These are phyloP conservation scores for Vitis rupestris DNA, from an alignment of 164 flowering plant genomes.

Conservation along the genomic window DNA sequence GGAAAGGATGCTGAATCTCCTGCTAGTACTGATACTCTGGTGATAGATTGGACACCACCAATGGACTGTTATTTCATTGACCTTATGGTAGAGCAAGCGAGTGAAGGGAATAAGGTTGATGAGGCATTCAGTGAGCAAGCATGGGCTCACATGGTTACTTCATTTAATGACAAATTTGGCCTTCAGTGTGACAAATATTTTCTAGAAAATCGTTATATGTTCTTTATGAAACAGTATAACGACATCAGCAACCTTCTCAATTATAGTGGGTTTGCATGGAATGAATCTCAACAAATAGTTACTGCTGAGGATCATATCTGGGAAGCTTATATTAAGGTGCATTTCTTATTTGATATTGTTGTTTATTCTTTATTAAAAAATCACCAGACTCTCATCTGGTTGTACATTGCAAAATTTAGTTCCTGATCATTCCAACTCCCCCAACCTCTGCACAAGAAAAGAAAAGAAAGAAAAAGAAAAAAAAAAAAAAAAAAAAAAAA, in stretches of 20 bases:
- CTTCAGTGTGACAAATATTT: constrained; percentile 24
- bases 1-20: constrained; percentile 12
- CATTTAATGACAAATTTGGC: constrained; percentile 36
- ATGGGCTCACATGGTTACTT: constrained; percentile 33
- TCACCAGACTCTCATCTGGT: background rate
- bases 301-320: constrained; percentile 34
- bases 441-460: too few relatives aligned
- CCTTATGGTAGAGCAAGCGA: constrained; percentile 38
- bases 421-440: too few relatives aligned
- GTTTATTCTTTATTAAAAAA: background rate
- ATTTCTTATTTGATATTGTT: background rate
- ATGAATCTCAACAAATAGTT: constrained; percentile 33
- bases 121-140: constrained; percentile 26
- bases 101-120: constrained; percentile 26
- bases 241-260: constrained; percentile 35
- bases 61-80: constrained; percentile 37
- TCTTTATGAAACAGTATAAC: constrained; percentile 35
- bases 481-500: too few relatives aligned
- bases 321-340: constrained; percentile 50
- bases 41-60: constrained; percentile 26
- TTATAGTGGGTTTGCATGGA: constrained; percentile 42
- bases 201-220: constrained; percentile 31
- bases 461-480: too few relatives aligned
- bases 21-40: background rate
- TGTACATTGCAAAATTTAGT: too few relatives aligned